Percentiles rank a stretch among this genome's conserved stretches.
Conservation (phyloP, 305 asterid genomes). For the Fraxinus latifolia region DNA sequence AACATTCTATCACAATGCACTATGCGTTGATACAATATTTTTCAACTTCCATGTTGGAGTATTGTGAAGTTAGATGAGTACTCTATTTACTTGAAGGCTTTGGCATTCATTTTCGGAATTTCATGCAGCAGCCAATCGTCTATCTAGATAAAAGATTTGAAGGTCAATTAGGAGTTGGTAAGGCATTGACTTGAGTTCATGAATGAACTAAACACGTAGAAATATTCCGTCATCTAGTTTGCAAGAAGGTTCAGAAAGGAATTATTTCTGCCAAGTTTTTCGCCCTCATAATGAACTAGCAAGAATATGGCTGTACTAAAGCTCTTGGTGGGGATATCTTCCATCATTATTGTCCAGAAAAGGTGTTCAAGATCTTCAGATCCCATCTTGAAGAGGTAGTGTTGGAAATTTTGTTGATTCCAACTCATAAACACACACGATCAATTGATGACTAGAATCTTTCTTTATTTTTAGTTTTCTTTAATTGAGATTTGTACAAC, state of each 20-base stretch:
- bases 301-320: not conserved
- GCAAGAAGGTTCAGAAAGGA: not conserved
- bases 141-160: not conserved
- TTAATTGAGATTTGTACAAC: not conserved
- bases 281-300: not conserved
- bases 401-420: not conserved
- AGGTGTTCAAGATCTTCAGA: not conserved
- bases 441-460: not conserved
- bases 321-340: not conserved
- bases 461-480: not conserved
- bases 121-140: not conserved
- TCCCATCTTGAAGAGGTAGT: not conserved
- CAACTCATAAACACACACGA: not conserved
- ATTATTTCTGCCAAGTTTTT: not conserved
- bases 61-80: not conserved
- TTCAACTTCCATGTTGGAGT: not conserved
- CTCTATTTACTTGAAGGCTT: not conserved
- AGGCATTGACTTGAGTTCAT: not conserved
- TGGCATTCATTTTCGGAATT: not conserved
- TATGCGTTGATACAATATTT: not conserved
- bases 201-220: not conserved
- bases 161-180: not conserved
- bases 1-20: not conserved
- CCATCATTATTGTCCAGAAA: not conserved
- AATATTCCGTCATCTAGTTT: not conserved